A percentile compares a stretch with the other conserved stretches of the same genome.
Evolutionary conservation across 805 yeast genomes (phyloP).

Genomic region (Candida nemodendra): DNA sequence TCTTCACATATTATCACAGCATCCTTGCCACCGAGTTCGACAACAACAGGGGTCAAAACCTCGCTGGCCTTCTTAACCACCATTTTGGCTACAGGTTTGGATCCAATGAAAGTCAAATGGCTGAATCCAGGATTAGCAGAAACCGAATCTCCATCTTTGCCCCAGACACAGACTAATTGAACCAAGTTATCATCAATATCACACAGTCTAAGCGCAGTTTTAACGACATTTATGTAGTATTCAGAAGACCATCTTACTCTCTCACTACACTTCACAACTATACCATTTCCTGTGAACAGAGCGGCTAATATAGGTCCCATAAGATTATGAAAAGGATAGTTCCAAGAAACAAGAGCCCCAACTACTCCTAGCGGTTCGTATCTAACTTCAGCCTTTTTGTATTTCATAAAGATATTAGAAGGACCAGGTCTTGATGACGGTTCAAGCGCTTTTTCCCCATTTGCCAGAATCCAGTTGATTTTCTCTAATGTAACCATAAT

Average conservation of each 20-base stretch:
- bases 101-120: conserved; percentile 94
- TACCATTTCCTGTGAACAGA: conserved; percentile 86
- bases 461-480: conserved; percentile 79
- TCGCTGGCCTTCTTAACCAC: conserved; percentile 82
- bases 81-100: conserved; percentile 89
- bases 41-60: conserved; percentile 90
- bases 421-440: conserved; percentile 85
- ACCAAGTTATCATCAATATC: conserved; percentile 80
- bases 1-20: conserved; percentile 86
- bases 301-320: conserved; percentile 92
- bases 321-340: conserved; percentile 92
- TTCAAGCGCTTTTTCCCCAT: conserved; percentile 73
- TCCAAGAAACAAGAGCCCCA: conserved; percentile 93
- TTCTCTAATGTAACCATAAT: conserved; percentile 94
- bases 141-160: conserved; percentile 82
- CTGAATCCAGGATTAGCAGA: conserved; percentile 78
- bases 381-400: conserved; percentile 90
- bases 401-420: conserved; percentile 76
- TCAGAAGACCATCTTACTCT: conserved; percentile 93
- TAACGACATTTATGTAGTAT: conserved; percentile 71
- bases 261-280: conserved; percentile 92
- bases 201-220: conserved; percentile 67
- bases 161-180: conserved; percentile 82
- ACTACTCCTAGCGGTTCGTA: conserved; percentile 92
- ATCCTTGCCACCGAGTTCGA: conserved; percentile 97